Base-by-base conservation (phyloP, 192 early-diverging fungal species). In the Bifiguratus adelaidae region DNA sequence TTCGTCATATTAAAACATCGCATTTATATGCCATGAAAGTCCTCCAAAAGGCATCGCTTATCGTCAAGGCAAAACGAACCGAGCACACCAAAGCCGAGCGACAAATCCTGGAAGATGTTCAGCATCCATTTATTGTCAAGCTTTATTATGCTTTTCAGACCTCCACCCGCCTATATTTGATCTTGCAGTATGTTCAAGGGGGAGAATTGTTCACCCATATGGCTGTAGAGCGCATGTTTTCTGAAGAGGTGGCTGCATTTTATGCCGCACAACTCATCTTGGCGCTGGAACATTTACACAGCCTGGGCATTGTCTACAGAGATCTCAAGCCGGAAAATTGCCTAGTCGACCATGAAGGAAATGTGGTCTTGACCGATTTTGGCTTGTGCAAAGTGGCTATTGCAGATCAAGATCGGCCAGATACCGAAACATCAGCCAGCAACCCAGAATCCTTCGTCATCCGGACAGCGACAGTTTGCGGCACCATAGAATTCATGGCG, bases 131-230 rank as follows among this genome's bases (percentile, higher is more conserved):
- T 56, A 88, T 95, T 49, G 89, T 97, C 49, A 89, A 86, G 58
- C 74, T 97, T 24, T 78, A 77, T 65, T 94, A 86, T 52, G 92
- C 91, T 12, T 97, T 97, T 60, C 91, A 97, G 65, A 89, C 88
- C 11, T 69, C 81, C 35, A 66, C 71, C 30, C 78, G 80, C 47
- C 70, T 97, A 16, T 93, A 85, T 58, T 66, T 97, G 60, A 81
- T 97, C 50, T 65, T 97, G 57, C 80, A 82, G 40, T 96, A 88
- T 63, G 76, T 90, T 22, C 81, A 77, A 0, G 93, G 93, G 40
- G 93, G 93, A 42, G 91, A 93, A 62, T 71, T 97, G 37, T 92
- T 91, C 57, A 82, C 82, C 18, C 86, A 91, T 55, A 62, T 97
- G 59, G 67, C 76, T 66, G 42, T 55, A 73, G 71, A 73, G 47